Evolutionary conservation across 108 stramenopile species (phyloP).

Genomic region (Stephanodiscus minutulus): DNA sequence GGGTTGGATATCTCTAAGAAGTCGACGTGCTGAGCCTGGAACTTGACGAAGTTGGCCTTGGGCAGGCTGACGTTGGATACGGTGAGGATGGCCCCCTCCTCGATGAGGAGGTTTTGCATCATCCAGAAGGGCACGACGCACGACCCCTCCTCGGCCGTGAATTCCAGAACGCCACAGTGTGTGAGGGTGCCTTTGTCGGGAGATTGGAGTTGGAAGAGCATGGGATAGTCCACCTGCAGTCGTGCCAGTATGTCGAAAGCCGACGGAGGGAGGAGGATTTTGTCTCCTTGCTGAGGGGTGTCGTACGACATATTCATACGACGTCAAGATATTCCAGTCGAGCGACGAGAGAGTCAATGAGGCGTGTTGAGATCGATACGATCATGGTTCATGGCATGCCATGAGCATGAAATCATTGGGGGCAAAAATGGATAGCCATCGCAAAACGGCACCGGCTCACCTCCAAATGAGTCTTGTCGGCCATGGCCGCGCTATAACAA

Average conservation of each 20-base stretch:
- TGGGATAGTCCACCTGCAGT: constrained; percentile 92
- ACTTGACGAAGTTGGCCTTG: constrained; percentile 97
- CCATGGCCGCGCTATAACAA: constrained; percentile 88
- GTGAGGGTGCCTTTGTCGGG: constrained; percentile 70
- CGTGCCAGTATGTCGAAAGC: constrained; percentile 96
- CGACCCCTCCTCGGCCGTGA: constrained; percentile 98
- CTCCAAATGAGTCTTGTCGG: constrained; percentile 90
- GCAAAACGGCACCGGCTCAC: constrained; percentile 28
- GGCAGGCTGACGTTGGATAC: constrained; percentile 94
- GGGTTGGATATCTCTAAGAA: constrained; percentile 99
- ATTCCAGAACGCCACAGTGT: constrained; percentile 98
- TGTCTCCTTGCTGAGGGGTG: constrained; percentile 85
- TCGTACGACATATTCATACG: constrained; percentile 2
- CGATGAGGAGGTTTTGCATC: constrained; percentile 95
- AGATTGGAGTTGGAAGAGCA: constrained; percentile 84
- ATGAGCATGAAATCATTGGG: not conserved
- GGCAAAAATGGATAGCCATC: not conserved
- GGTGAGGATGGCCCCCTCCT: constrained; percentile 90
- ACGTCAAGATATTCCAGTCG: not conserved
- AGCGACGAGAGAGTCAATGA: not conserved
- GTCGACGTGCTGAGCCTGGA: constrained; percentile 98
- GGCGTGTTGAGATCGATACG: not conserved
- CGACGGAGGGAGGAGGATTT: constrained; percentile 96
- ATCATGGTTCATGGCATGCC: no score
- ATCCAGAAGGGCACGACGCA: constrained; percentile 99